Evolutionary conservation across 2,329 filamentous ascomycete species (phyloP).

Genomic region (Hypoxylon sp.): DNA sequence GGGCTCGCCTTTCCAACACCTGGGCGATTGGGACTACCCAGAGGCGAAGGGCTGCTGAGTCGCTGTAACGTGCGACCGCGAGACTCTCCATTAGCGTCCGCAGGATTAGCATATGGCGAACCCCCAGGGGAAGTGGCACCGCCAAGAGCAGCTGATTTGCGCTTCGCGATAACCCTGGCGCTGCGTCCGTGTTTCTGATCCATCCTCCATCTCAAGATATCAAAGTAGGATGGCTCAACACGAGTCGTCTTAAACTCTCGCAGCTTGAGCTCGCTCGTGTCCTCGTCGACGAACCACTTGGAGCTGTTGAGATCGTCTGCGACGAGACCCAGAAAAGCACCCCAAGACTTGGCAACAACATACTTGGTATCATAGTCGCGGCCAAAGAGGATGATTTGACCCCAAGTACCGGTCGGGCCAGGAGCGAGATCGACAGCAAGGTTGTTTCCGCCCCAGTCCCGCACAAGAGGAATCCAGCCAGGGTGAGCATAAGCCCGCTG

Average conservation of each 20-base stretch:
- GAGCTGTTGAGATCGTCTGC: conserved; percentile 91
- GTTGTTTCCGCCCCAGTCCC: conserved; percentile 99
- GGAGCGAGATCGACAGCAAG: conserved; percentile 92
- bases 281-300: conserved; percentile 93
- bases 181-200: conserved; percentile 92
- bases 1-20: conserved; percentile 74
- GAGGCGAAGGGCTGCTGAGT: conserved; percentile 69
- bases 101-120: conserved; percentile 71
- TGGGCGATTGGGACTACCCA: conserved; percentile 70
- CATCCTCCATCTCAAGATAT: conserved; percentile 92
- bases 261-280: conserved; percentile 88
- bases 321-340: conserved; percentile 81
- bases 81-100: conserved; percentile 64
- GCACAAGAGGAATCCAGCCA: conserved; percentile 93
- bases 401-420: conserved; percentile 89
- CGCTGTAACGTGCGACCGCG: conserved; percentile 77
- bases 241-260: conserved; percentile 88
- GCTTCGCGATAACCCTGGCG: conserved; percentile 53
- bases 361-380: conserved; percentile 99
- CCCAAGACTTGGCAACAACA: conserved; percentile 92
- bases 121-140: conserved; percentile 55
- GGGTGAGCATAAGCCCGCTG: conserved; percentile 94
- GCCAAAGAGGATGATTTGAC: conserved; percentile 94
- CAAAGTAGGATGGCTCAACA: conserved; percentile 91
- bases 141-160: conserved; percentile 60